Conservation (phyloP, 495 filamentous ascomycete species). For the Xylaria scruposa region DNA sequence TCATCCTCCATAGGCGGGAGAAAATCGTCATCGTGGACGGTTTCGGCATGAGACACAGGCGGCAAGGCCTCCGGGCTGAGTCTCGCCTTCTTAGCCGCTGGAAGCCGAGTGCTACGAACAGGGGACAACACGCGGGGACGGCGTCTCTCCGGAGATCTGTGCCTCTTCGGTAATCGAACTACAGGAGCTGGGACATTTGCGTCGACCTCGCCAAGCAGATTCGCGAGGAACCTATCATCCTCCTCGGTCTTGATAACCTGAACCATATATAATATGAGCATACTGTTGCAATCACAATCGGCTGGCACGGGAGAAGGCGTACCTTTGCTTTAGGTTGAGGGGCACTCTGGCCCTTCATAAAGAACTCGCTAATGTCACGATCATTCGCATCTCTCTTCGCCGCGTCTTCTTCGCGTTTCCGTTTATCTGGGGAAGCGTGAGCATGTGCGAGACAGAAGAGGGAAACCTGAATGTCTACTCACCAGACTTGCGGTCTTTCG, state of each 20-base stretch:
- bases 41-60: slow-evolving; percentile 54
- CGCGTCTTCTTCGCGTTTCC: slow-evolving; percentile 88
- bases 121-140: slow-evolving; percentile 85
- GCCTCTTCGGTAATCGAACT: slow-evolving; percentile 60
- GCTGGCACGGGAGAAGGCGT: slow-evolving; percentile 29
- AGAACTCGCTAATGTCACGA: slow-evolving; percentile 91
- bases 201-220: slow-evolving; percentile 88
- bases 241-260: slow-evolving; percentile 73
- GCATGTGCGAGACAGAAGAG: not conserved
- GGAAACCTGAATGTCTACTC: not conserved
- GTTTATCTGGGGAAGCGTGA: slow-evolving; percentile 64
- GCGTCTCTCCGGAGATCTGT: slow-evolving; percentile 75
- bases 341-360: slow-evolving; percentile 73
- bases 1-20: slow-evolving; percentile 59
- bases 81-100: slow-evolving; percentile 57
- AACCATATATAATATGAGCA: not conserved
- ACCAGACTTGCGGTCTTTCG: slow-evolving; percentile 45
- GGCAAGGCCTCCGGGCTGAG: slow-evolving; percentile 51
- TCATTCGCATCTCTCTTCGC: slow-evolving; percentile 85
- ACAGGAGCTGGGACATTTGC: slow-evolving; percentile 70
- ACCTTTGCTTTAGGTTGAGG: slow-evolving; percentile 82
- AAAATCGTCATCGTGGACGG: slow-evolving; percentile 55
- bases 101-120: slow-evolving; percentile 54
- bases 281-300: not conserved
- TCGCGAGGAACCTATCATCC: slow-evolving; percentile 83